Evolutionary conservation across 345 rosid species (phyloP).

Genomic region (Syzygium aqueum): DNA sequence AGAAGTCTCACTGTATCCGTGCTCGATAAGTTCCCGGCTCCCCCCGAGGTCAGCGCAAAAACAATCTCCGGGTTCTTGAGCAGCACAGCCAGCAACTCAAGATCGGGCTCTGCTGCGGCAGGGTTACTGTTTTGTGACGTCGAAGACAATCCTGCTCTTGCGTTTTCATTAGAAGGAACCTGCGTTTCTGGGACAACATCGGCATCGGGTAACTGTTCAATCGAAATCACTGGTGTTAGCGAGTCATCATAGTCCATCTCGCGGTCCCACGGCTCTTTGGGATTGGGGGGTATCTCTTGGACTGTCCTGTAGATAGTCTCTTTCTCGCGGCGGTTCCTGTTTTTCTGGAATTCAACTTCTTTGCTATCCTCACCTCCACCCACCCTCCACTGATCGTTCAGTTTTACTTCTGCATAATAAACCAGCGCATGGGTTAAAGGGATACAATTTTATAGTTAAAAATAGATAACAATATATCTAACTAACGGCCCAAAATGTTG

Average conservation of each 20-base stretch:
- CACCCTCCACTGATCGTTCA: conserved; percentile 54
- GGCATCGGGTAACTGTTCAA: conserved; percentile 73
- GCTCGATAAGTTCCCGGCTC: conserved; percentile 45
- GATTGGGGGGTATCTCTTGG: conserved; percentile 65
- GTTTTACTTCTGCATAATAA: conserved; percentile 62
- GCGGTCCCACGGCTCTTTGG: conserved; percentile 95
- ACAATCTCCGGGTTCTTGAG: conserved; percentile 89
- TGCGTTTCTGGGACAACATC: conserved; percentile 44
- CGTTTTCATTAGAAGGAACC: conserved; percentile 21
- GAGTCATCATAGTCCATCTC: conserved; percentile 94
- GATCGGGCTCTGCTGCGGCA: conserved; percentile 55
- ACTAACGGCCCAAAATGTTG: background rate
- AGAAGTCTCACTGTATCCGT: conserved; percentile 79
- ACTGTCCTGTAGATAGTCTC: conserved; percentile 49
- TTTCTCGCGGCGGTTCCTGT: conserved; percentile 73
- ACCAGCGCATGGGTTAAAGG: conserved; percentile 6
- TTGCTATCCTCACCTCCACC: conserved; percentile 87
- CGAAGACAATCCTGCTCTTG: conserved; percentile 19
- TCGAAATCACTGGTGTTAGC: conserved; percentile 73
- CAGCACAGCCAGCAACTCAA: conserved; percentile 87
- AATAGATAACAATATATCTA: background rate
- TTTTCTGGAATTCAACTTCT: conserved; percentile 78
- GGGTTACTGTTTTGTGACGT: conserved; percentile 17
- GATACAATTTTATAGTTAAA: conserved; percentile 5
- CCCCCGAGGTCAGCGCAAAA: conserved; percentile 84